Base-by-base conservation (phyloP, 768 basidiomycete species). In the Boletus vinaceobasis region DNA sequence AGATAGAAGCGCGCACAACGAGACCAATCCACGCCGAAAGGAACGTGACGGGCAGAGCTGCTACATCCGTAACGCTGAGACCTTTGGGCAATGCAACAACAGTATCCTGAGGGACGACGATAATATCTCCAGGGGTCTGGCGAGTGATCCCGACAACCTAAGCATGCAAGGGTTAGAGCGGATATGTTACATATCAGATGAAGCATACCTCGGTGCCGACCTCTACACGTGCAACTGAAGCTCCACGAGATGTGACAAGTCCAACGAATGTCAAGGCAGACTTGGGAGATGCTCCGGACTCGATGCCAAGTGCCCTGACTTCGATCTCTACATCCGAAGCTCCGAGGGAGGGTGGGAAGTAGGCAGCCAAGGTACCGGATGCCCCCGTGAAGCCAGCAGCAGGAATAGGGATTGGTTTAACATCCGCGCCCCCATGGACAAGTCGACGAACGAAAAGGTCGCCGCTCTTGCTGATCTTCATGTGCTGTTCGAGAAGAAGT, bases 11-110 rank as follows among this genome's bases (percentile, higher is more conserved):
- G 19, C 59, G 60, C 2, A 40, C 43, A 15, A 63, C 58, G 27
- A 70, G 56, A 40, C 68, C 68, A 15, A 66, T 60, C 68, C 68
- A 69, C 11, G 68, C 53, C 4, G 68, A 42, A 26, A 68, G 61
- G 58, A 69, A 61, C 1, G 60, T 50, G 36, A 52, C 21, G 32
- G 68, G 54, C 4, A 70, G 36, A 32, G 60, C 55, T 15, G 62
- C 68, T 4, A 62, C 68, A 43, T 68, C 64, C 26, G 36, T 31
- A 6, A 52, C 19, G 6, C 35, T 55, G 37, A 63, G 26, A 8
- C 61, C 60, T 13, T 40, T 44, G 3, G 66, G 60, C 17, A 69
- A 38, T 2, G 46, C 23, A 11, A 57, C 33, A 5, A 66, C 48
- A 1, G 63, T 33, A 10, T 50, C 37, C 19, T 60, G 39, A 55